Evolutionary conservation across 768 basidiomycete genomes (phyloP), one percentile per base, ranked within the genome.

Genomic region (Favolaschia claudopus): DNA sequence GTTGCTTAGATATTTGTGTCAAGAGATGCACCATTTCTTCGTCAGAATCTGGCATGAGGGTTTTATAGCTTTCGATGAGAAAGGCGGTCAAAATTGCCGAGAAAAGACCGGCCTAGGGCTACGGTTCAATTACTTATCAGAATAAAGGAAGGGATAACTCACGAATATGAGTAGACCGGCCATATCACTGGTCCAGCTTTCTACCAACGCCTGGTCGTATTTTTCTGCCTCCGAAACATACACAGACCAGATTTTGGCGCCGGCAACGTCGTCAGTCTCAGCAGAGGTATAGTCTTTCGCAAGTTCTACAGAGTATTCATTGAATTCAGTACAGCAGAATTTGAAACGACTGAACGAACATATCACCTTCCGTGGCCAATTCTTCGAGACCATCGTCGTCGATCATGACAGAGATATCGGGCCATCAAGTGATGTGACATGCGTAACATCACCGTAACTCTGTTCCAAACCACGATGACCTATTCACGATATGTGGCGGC

Each of bases 41-140:
- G 13, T 36, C 51, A 15, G 66, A 22, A 44, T 66, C 63, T 8
- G 55, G 59, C 19, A 49, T 50, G 13, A 70, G 55, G 22, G 56
- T 56, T 38, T 61, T 63, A 42, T 69, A 69, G 49, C 63, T 65
- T 40, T 69, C 70, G 14, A 70, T 61, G 38, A 71, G 37, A 39
- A 72, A 70, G 15, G 67, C 65, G 12, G 70, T 69, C 20, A 70
- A 31, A 19, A 50, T 53, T n/a, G 69, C 67, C 5, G 70, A 68
- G 38, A 69, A 71, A 17, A 71, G 42, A 51, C 64, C 68, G 7
- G 70, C 55, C 70, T 71, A 33, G 8, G 15, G 15, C 3, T 25
- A 7, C 33, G 19, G 27, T 24, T 37, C 13, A 19, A 38, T 3
- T 12, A 17, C 15, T 7, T 40, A 20, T 31, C 22, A 33, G 44